Evolutionary conservation across 208 protist genomes (phyloP).

Genomic region (Leptomonas pyrrhocoris): DNA sequence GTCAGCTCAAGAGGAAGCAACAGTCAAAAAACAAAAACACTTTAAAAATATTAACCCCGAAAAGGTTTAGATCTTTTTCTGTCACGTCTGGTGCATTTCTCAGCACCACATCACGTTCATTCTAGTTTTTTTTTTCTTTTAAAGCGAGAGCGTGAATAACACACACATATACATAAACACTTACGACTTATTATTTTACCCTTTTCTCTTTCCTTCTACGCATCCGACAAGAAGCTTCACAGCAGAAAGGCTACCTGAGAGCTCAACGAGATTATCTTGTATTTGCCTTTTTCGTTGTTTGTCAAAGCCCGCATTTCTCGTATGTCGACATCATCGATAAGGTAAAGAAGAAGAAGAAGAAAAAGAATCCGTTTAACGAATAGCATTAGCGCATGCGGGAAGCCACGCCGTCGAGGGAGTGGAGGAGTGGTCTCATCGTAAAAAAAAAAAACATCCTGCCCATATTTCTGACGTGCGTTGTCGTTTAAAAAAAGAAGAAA

Average conservation of each 20-base stretch:
- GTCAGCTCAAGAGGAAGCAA: too few species aligned
- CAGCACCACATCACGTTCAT: too few species aligned
- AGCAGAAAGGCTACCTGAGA: neutral
- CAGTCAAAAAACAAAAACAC: neutral
- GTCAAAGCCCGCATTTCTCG: neutral
- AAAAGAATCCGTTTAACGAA: neutral
- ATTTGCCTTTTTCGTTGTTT: neutral
- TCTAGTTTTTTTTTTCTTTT: constrained; percentile 5
- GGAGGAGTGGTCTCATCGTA: too few species aligned
- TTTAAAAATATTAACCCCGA: too few species aligned
- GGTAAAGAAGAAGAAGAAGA: neutral
- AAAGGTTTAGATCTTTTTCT: too few species aligned
- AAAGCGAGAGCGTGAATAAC: neutral
- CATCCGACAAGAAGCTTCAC: neutral
- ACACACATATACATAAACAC: neutral
- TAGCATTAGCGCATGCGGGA: too few species aligned
- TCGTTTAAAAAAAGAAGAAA: too few species aligned
- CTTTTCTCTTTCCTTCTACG: constrained; percentile 9
- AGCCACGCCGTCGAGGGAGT: too few species aligned
- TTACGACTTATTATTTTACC: constrained; percentile 7
- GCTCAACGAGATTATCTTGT: neutral
- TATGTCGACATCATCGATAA: too few species aligned
- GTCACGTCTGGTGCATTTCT: too few species aligned
- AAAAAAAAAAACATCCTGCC: too few species aligned
- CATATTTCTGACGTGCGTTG: too few species aligned